These are phyloP conservation scores for Rugonectria rugulosa DNA, from an alignment of 2,329 filamentous ascomycete species.

Conservation along the genomic window DNA sequence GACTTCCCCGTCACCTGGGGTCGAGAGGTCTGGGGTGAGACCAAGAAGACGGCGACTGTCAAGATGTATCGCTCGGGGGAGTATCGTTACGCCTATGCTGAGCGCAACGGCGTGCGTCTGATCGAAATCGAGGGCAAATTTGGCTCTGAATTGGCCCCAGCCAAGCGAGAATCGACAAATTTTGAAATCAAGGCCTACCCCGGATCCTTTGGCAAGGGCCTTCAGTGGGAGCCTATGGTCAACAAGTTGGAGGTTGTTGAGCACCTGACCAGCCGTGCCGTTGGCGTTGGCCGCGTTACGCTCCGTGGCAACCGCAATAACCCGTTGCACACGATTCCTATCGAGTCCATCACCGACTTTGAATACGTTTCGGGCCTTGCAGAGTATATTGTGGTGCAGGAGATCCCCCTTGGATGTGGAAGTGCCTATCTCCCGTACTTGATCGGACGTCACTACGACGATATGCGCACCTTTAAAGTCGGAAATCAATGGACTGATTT, in stretches of 20 bases:
- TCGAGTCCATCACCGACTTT: constrained; percentile 5
- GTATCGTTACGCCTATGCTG: constrained; percentile 6
- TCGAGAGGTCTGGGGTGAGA: constrained; percentile 11
- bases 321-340: constrained; percentile 10
- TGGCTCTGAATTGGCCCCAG: background rate
- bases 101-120: constrained; percentile 2
- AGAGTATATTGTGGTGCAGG: constrained; percentile 3
- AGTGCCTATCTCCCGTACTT: background rate
- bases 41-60: background rate
- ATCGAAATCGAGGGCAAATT: constrained; percentile 14
- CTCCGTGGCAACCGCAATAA: constrained; percentile 2
- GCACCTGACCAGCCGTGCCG: background rate
- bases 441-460: constrained; percentile 3
- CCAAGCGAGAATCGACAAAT: background rate
- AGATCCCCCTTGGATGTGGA: background rate
- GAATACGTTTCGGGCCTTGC: background rate
- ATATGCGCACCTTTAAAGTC: background rate
- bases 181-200: constrained; percentile 15
- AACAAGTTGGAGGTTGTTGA: background rate
- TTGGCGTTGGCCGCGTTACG: background rate
- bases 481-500: constrained; percentile 15
- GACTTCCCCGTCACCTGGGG: constrained; percentile 5
- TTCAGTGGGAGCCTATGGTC: constrained; percentile 9
- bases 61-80: background rate
- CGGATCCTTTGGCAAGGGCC: background rate